phyloP scores from a whole-genome alignment of 805 yeast species.

The Pichia kluyveri region DNA sequence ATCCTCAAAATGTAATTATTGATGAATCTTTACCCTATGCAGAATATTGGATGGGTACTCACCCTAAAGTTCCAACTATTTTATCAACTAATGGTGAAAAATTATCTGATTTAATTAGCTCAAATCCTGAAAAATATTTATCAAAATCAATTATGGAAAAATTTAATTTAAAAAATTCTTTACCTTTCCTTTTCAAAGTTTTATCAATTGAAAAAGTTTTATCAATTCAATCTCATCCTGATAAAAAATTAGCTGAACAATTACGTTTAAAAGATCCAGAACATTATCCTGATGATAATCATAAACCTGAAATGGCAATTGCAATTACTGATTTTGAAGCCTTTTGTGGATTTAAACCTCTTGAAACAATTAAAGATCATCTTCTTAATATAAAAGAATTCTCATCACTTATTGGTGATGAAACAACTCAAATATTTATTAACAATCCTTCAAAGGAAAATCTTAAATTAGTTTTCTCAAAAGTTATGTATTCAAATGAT shows the following conservation, averaged over 20 bases:
- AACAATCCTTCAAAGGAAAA: constrained; percentile 50
- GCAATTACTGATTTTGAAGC: constrained; percentile 96
- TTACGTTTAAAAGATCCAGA: constrained; percentile 79
- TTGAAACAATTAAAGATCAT: constrained; percentile 62
- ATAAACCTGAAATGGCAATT: constrained; percentile 99
- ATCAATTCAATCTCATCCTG: constrained; percentile 97
- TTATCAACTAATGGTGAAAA: constrained; percentile 38
- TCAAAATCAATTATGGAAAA: constrained; percentile 50
- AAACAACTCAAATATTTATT: constrained; percentile 42
- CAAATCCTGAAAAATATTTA: constrained; percentile 48
- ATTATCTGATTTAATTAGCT: constrained; percentile 58
- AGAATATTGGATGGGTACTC: constrained; percentile 99
- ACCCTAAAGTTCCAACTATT: constrained; percentile 79
- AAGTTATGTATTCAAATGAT: constrained; percentile 78
- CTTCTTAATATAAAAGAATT: constrained; percentile 74
- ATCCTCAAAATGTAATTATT: constrained; percentile 43
- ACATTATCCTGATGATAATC: constrained; percentile 96
- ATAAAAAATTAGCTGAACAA: constrained; percentile 69
- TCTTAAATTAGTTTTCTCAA: constrained; percentile 67
- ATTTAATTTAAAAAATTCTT: constrained; percentile 55
- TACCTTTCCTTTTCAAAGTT: constrained; percentile 92
- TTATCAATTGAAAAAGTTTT: constrained; percentile 87
- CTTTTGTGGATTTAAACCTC: constrained; percentile 95
- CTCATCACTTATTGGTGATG: constrained; percentile 56
- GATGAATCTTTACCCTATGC: constrained; percentile 85